These are phyloP conservation scores for Salix brachista DNA, from an alignment of 345 rosid genomes.

Conservation along the genomic window DNA sequence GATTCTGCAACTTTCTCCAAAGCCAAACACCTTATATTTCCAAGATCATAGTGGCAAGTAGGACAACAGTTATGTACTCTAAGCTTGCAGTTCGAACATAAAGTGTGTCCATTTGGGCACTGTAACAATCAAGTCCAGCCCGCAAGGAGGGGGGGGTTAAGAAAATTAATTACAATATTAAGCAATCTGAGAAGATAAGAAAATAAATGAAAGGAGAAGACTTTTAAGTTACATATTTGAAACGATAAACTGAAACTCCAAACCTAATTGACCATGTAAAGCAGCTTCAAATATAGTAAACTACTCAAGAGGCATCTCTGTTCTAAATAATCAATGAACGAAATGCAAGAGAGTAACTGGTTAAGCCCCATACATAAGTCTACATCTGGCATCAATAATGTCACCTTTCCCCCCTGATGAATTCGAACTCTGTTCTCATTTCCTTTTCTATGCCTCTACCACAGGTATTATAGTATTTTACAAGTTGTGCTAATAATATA, in stretches of 20 bases:
- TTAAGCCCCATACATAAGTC: neutral
- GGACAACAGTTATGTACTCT: constrained; percentile 58
- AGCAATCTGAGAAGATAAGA: neutral
- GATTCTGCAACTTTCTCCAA: constrained; percentile 66
- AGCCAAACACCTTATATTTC: constrained; percentile 62
- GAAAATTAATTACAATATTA: neutral
- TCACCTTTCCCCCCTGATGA: neutral
- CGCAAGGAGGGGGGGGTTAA: neutral
- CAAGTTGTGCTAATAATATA: neutral
- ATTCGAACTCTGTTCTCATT: neutral
- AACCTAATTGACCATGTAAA: neutral
- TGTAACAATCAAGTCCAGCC: constrained; percentile 17
- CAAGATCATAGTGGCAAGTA: constrained; percentile 56
- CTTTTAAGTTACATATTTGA: neutral
- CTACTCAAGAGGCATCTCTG: neutral
- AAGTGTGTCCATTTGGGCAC: constrained; percentile 66
- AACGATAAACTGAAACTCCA: neutral
- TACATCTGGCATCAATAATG: neutral
- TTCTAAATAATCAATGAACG: neutral
- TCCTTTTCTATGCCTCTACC: neutral
- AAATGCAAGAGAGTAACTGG: neutral
- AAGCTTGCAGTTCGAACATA: constrained; percentile 54
- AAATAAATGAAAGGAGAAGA: neutral
- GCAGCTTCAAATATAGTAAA: neutral
- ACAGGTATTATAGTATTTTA: neutral